Evolutionary conservation across 1,139 yeast genomes (phyloP), one percentile per base, ranked within the genome.

Genomic region (Debaryomyces singareniensis): DNA sequence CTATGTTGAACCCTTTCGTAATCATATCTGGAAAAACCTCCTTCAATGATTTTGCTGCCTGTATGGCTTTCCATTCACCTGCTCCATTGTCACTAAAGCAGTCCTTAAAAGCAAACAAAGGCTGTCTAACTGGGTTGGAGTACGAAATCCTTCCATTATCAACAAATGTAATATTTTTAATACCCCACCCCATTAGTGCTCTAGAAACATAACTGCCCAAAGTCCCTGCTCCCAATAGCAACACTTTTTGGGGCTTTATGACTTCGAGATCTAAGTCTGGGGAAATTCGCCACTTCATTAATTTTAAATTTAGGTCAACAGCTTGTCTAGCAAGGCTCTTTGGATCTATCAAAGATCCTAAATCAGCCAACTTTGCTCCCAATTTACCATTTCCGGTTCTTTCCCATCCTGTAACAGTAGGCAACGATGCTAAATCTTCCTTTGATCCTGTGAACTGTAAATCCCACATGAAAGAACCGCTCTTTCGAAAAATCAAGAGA

Each of bases 271-370:
- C 71, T 5, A 91, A 51, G 6, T 75, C 71, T 0, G 98, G 97
- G 1, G 87, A 89, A 16, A 91, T 73, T 42, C 98, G 69, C 99
- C 99, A 91, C 53, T 87, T 87, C 98, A 91, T 93, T 27, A 91
- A 63, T 55, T 84, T 84, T 39, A 93, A 61, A 47, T 91, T 91
- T 35, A 91, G 64, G 51, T 89, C 96, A 4, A 87, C 91, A 0
- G 96, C 93, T 51, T 91, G 97, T 37, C 80, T 83, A 0, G 96
- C 94, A 13, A 91, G 61, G 39, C 81, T 78, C 4, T 64, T 42
- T 0, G 98, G 98, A 48, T 89, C 78, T 28, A 91, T 75, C 28
- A 91, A 61, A 1, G 85, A 61, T 1, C 94, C 87, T 32, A 91
- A 57, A 49, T 91, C 93, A 0, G 95, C 86, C 20, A 81, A 41